A percentile compares a stretch with the other conserved stretches of the same genome.
These are phyloP conservation scores for Sporobolomyces roseus DNA, from an alignment of 768 basidiomycete genomes.

Conservation along the genomic window DNA sequence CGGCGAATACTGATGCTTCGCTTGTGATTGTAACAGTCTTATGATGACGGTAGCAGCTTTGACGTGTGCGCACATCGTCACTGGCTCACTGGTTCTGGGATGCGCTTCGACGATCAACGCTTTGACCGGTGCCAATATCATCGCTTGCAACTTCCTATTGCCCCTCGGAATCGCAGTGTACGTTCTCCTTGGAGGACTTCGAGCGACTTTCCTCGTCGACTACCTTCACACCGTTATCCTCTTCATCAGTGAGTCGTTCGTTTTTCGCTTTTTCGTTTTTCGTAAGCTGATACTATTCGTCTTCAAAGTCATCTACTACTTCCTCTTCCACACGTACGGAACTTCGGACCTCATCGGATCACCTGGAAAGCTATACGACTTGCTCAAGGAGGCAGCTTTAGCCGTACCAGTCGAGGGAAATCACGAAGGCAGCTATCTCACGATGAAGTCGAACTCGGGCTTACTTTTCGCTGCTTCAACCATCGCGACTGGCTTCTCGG, in stretches of 20 bases:
- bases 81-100: conserved; percentile 56
- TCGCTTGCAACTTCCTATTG: conserved; percentile 67
- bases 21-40: too few relatives aligned
- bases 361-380: conserved; percentile 62
- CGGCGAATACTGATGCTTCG: too few relatives aligned
- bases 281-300: too few relatives aligned
- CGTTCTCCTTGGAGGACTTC: conserved; percentile 53
- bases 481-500: neutral
- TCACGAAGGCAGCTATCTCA: conserved; percentile 50
- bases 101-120: conserved; percentile 83
- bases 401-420: conserved; percentile 69
- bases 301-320: conserved; percentile 76
- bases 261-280: too few relatives aligned
- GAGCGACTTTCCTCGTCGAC: conserved; percentile 71
- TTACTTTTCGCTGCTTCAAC: conserved; percentile 67
- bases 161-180: conserved; percentile 84
- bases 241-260: too few relatives aligned
- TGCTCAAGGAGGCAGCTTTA: conserved; percentile 62
- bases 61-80: conserved; percentile 87
- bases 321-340: conserved; percentile 73
- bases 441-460: conserved; percentile 55
- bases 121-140: conserved; percentile 77
- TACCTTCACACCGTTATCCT: conserved; percentile 52
- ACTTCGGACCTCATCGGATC: conserved; percentile 74
- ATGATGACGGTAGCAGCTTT: conserved; percentile 88